A percentile compares a stretch with the other conserved stretches of the same genome.
Evolutionary conservation across 176 grass and related monocot genomes (phyloP).

Genomic region (Phoenix roebelenii): DNA sequence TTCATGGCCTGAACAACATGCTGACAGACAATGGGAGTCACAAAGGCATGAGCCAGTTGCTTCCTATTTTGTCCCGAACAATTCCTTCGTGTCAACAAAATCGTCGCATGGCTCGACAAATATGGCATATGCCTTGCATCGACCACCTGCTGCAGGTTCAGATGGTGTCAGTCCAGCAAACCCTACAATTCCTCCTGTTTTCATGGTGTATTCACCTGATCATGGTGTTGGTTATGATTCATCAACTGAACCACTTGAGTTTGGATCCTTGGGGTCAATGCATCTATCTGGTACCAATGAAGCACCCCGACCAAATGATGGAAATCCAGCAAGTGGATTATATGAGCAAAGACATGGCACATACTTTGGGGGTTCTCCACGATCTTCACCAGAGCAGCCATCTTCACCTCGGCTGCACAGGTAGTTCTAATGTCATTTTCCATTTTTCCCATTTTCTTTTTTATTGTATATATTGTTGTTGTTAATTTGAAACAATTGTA

Average conservation of each 20-base stretch:
- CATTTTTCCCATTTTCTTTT: not conserved
- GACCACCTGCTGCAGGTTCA: slow-evolving; percentile 30
- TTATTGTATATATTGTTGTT: slow-evolving; percentile 2
- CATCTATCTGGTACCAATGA: slow-evolving; percentile 29
- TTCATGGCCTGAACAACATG: slow-evolving; percentile 36
- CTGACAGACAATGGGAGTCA: slow-evolving; percentile 50
- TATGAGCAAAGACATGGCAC: slow-evolving; percentile 41
- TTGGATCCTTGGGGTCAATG: slow-evolving; percentile 57
- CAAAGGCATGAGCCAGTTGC: slow-evolving; percentile 53
- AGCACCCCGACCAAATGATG: slow-evolving; percentile 12
- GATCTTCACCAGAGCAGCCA: slow-evolving; percentile 64
- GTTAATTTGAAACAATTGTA: slow-evolving; percentile 6
- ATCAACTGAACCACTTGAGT: slow-evolving; percentile 47
- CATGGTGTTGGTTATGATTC: slow-evolving; percentile 27
- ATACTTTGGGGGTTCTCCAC: slow-evolving; percentile 47
- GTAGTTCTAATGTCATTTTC: slow-evolving; percentile 23
- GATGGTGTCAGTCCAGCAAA: slow-evolving; percentile 33
- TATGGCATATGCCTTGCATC: slow-evolving; percentile 38
- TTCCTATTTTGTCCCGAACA: slow-evolving; percentile 30
- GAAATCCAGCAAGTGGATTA: slow-evolving; percentile 33
- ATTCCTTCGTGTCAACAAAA: slow-evolving; percentile 36
- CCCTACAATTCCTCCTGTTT: slow-evolving; percentile 24
- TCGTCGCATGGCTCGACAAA: slow-evolving; percentile 32
- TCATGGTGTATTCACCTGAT: slow-evolving; percentile 50
- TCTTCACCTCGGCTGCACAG: slow-evolving; percentile 51